Base-by-base conservation (phyloP, 163 green algal species). In the Scenedesmus sp. region DNA sequence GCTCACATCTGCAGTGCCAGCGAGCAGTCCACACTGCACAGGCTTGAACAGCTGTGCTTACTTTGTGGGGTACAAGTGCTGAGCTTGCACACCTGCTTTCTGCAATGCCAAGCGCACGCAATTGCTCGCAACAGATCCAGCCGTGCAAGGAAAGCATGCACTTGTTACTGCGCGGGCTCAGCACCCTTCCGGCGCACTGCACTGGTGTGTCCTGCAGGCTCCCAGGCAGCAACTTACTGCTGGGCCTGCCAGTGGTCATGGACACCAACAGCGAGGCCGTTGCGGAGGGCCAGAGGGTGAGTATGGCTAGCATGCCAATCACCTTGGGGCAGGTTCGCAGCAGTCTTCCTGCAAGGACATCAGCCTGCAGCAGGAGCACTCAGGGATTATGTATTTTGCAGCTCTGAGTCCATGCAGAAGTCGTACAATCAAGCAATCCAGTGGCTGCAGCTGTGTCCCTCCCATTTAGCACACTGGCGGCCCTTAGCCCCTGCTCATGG, bases 201-300 rank as follows among this genome's bases (percentile, higher is more conserved):
- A 3, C 30, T 3, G 37, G 65, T 83, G 10, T 87, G 12, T 80
- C 3, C 0, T 81, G 56, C 88, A 96, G 95, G 89, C 92, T 96
- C 85, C 92, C 93, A 7, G 89, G 86, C 30, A 93, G 82, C 80
- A 94, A 95, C 61, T 93, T 96, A 68, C 94, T 97, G 70, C 96
- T 97, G 65, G 96, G 96, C 42, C 93, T 97, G 79, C 96, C 96
- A 1, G 94, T 97, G 5, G 95, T 97, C 12, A 88, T 97, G 85
- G 96, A 97, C 93, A 97, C 96, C 35, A 92, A 95, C 78, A 88
- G 94, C 72, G 93, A 96, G 6, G 61, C 59, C 33, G 68, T 97
- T 33, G 90, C 93, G 83, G 92, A 95, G 80, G 96, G 96, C 44
- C 88, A 93, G 49, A 93, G 87, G 92, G 94, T 95, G 59, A 82